A percentile compares a stretch with the other conserved stretches of the same genome.
Conservation (phyloP, 768 basidiomycete genomes). For the Gymnopilus dilepis region DNA sequence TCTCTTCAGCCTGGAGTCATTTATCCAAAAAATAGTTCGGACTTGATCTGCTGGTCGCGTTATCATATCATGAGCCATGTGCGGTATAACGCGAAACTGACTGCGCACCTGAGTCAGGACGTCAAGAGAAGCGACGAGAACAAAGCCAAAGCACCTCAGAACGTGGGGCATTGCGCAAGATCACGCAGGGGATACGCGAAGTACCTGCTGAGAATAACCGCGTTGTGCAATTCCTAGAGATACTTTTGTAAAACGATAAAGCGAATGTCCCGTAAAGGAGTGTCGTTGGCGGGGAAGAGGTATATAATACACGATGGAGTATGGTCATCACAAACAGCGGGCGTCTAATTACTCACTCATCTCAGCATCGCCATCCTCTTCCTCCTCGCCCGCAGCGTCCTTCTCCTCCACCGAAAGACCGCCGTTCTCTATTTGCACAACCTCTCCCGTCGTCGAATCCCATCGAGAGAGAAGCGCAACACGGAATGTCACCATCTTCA, state of each 20-base stretch:
- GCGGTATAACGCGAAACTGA: background rate
- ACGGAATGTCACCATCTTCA: conserved; percentile 86
- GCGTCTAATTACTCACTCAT: conserved; percentile 55
- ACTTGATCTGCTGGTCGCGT: too few species aligned
- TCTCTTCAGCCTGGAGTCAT: background rate
- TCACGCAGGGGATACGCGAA: background rate
- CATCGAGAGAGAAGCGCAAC: conserved; percentile 75
- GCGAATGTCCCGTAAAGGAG: background rate
- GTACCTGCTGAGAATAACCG: background rate
- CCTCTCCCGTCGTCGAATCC: conserved; percentile 70
- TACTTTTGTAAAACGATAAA: background rate
- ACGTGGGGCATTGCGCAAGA: background rate
- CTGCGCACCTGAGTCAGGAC: background rate
- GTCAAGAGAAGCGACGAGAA: background rate
- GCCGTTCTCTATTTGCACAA: conserved; percentile 60
- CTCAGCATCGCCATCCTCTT: conserved; percentile 38
- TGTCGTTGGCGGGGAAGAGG: background rate
- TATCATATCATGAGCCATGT: background rate
- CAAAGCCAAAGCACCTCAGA: background rate
- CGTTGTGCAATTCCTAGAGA: background rate
- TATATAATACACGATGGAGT: conserved; percentile 26
- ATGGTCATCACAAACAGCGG: conserved; percentile 19
- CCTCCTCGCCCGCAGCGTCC: conserved; percentile 43
- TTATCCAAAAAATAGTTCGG: background rate
- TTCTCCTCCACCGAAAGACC: conserved; percentile 43